These are phyloP conservation scores for Aeschynomene evenia DNA, from an alignment of 306 rosid genomes.

Conservation along the genomic window DNA sequence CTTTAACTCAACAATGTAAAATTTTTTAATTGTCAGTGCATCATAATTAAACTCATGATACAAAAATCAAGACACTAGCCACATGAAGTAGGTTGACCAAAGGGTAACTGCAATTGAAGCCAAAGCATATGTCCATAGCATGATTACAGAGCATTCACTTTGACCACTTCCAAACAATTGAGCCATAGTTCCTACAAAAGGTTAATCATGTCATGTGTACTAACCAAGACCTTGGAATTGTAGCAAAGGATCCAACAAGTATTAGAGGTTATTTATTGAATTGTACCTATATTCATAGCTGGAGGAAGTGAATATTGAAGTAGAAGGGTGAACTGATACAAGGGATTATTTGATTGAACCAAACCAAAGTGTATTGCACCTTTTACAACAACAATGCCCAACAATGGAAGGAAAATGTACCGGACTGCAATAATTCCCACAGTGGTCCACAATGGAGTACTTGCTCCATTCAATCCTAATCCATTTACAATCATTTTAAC, in stretches of 20 bases:
- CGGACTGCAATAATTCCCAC: conserved; percentile 61
- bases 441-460: conserved; percentile 39
- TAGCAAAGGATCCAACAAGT: too few relatives aligned
- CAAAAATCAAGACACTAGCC: conserved; percentile 51
- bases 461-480: conserved; percentile 65
- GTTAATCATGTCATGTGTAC: background rate
- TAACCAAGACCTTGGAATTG: background rate
- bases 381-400: conserved; percentile 57
- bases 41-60: too few relatives aligned
- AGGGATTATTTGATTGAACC: conserved; percentile 66
- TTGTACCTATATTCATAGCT: conserved; percentile 87
- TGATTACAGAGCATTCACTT: conserved; percentile 70
- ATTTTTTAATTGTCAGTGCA: too few relatives aligned
- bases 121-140: conserved; percentile 71
- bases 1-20: too few relatives aligned
- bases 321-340: conserved; percentile 72
- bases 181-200: conserved; percentile 67
- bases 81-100: conserved; percentile 79
- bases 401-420: conserved; percentile 57
- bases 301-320: conserved; percentile 85
- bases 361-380: conserved; percentile 61
- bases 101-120: conserved; percentile 74
- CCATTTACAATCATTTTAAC: background rate
- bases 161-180: conserved; percentile 72
- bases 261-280: too few relatives aligned